Evolutionary conservation across 192 early-diverging fungal genomes (phyloP), one percentile per base, ranked within the genome.

Genomic region (Coemansia sp.): DNA sequence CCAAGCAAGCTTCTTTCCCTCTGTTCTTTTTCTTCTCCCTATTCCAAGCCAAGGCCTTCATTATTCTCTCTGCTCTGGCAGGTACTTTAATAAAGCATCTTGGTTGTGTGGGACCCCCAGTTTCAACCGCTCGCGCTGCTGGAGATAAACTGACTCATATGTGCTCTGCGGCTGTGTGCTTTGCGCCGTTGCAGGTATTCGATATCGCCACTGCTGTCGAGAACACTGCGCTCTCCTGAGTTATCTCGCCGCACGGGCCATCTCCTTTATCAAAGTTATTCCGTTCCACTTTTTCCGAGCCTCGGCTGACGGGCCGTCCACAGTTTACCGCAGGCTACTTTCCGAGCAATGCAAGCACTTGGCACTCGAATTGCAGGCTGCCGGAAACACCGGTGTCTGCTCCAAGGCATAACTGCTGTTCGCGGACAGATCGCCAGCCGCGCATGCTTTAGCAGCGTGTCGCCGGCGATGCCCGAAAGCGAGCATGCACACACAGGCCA

Each of bases 401-500:
- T 26, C n/a, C 29, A 12, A 12, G 12, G 17, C 45, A 29, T n/a
- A 8, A 12, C 17, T 12, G 14, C 27, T 8, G 27, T 12, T 15
- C 45, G 45, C 45, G 29, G 6, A 29, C 45, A 27, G 12, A 29
- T 25, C 45, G 26, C 26, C 45, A 29, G 51, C 14, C 51, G 39
- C n/a, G 26, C 19, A n/a, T 8, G 21, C 20, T 46, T 46, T 25
- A 56, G 54, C 54, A 56, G 22, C 22, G 54, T 22, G 3, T 44
- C 54, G 23, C 43, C 54, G 1, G 22, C n/a, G 12, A 8, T 26
- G 21, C 34, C 50, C 6, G 32, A 25, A 28, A 48, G 28, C 46
- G 46, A 48, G 29, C 46, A 22, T 22, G 32, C 32, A 12, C 32
- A 28, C 29, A 26, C 12, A 6, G 30, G 48, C 15, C n/a, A 14